A percentile compares a stretch with the other conserved stretches of the same genome.
These are phyloP conservation scores for Phytopythium mirpurense DNA, from an alignment of 352 stramenopile species.

Conservation along the genomic window DNA sequence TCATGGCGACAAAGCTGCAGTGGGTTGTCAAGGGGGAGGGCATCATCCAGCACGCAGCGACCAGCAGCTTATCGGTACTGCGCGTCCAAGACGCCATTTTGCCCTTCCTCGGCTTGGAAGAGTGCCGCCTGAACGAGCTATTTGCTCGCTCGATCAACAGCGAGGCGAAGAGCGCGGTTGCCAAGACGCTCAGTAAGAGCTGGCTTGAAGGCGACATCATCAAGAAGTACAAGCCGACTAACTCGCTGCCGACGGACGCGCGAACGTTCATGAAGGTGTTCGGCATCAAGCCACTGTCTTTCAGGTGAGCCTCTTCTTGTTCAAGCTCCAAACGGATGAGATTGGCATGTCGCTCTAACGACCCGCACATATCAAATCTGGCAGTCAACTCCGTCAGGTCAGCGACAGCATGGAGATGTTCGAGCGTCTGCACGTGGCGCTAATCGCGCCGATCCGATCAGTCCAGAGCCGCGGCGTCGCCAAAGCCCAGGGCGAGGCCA, in stretches of 20 bases:
- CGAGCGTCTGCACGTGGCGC: slow-evolving; percentile 22
- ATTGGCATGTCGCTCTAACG: too few relatives aligned
- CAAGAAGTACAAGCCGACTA: slow-evolving; percentile 19
- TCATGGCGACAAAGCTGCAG: slow-evolving; percentile 57
- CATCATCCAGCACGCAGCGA: slow-evolving; percentile 36
- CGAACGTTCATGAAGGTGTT: not conserved
- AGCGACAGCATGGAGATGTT: slow-evolving; percentile 17
- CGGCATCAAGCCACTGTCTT: not conserved
- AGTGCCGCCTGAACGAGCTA: slow-evolving; percentile 25
- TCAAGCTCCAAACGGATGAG: not conserved
- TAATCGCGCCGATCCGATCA: slow-evolving; percentile 16
- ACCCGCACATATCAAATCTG: too few relatives aligned
- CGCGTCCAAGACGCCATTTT: slow-evolving; percentile 26
- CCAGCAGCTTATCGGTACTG: slow-evolving; percentile 33
- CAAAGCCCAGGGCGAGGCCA: slow-evolving; percentile 2
- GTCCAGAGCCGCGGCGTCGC: not conserved
- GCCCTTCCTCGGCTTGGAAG: slow-evolving; percentile 29
- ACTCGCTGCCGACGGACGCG: not conserved
- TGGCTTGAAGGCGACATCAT: slow-evolving; percentile 16
- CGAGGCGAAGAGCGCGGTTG: slow-evolving; percentile 7
- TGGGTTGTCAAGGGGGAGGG: slow-evolving; percentile 21
- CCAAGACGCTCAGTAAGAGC: slow-evolving; percentile 14
- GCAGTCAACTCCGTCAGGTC: slow-evolving; percentile 18
- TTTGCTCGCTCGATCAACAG: slow-evolving; percentile 31
- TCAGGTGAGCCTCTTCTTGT: not conserved